Base-by-base conservation (phyloP, 2,329 filamentous ascomycete species). In the Diaporthe sp. region DNA sequence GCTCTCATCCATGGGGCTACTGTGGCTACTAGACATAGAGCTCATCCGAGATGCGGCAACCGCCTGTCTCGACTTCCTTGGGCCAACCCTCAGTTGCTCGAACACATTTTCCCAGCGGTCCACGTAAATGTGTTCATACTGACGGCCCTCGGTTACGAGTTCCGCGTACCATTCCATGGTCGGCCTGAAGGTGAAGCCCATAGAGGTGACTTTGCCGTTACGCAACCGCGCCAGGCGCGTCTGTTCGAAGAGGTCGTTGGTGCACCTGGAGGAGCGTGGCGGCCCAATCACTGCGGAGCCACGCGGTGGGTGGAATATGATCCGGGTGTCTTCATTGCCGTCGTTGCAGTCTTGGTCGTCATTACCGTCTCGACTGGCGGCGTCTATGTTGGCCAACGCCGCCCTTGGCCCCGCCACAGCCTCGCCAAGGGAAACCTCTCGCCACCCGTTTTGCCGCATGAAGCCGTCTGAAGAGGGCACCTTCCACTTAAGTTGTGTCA, bases 111-210 rank as follows among this genome's bases (percentile, higher is more conserved):
- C 81, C 84, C 86, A 90, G 3, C 79, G 73, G 42, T 80, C 81
- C 7, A 91, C 85, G 6, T 80, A 78, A 5, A 91, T 81, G 75
- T 91, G 88, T 69, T 86, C 85, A 71, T 83, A 89, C 0, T 84
- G 85, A 27, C 88, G 83, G 2, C 87, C 87, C 77, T 88, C 87
- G 1, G 79, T 78, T 32, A 82, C 77, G 75, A 89, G 86, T 50
- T 85, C 81, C 4, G 77, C 77, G 76, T 91, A 91, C 90, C 90
- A 91, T 6, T 86, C 80, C 74, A 82, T 74, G 2, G 89, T 91
- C 12, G 87, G 84, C 55, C 78, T 79, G 76, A 87, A 90, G 22
- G 78, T 78, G 77, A 85, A 89, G 35, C 63, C 13, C 78, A 87
- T 84, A 2, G 58, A 71, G 7, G 61, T 73, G 25, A 78, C 78